Percentiles rank a stretch among this genome's conserved stretches.
phyloP scores from a whole-genome alignment of 225 moss, liverwort and hornwort species.

The Marchantia polymorpha region DNA sequence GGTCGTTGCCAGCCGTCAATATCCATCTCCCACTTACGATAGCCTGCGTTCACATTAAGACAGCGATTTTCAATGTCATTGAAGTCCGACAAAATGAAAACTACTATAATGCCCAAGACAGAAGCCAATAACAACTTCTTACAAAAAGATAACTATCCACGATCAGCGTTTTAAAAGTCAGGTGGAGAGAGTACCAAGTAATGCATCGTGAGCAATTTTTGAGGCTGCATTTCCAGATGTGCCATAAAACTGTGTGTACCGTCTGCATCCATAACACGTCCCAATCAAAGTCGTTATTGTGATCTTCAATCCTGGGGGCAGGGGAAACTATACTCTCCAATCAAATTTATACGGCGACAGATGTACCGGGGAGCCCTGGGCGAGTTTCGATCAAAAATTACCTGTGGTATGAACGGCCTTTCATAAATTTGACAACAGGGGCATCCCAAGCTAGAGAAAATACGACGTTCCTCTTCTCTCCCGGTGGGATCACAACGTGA shows the following conservation, averaged over 20 bases:
- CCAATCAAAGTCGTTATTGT: neutral
- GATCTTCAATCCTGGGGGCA: neutral
- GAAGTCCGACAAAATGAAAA: neutral
- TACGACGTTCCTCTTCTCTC: slow-evolving; percentile 78
- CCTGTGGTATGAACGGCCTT: slow-evolving; percentile 86
- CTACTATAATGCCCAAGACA: neutral
- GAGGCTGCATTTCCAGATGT: slow-evolving; percentile 67
- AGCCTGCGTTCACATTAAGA: slow-evolving; percentile 41
- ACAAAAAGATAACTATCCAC: neutral
- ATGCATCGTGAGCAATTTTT: slow-evolving; percentile 72
- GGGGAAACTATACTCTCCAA: neutral
- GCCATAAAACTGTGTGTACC: slow-evolving; percentile 87
- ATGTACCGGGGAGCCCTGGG: neutral
- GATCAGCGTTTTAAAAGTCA: neutral
- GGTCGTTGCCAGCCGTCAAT: slow-evolving; percentile 91
- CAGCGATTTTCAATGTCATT: neutral
- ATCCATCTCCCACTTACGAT: slow-evolving; percentile 84
- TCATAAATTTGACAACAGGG: slow-evolving; percentile 73
- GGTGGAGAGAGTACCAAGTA: slow-evolving; percentile 52
- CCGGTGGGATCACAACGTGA: slow-evolving; percentile 61
- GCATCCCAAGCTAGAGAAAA: slow-evolving; percentile 92
- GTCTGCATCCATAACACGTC: slow-evolving; percentile 46
- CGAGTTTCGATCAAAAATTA: slow-evolving; percentile 15
- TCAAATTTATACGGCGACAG: neutral
- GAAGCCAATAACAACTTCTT: neutral